Percentiles rank a stretch among this genome's conserved stretches.
Conservation (phyloP, 2,329 filamentous ascomycete species). For the Didymella segeticola region DNA sequence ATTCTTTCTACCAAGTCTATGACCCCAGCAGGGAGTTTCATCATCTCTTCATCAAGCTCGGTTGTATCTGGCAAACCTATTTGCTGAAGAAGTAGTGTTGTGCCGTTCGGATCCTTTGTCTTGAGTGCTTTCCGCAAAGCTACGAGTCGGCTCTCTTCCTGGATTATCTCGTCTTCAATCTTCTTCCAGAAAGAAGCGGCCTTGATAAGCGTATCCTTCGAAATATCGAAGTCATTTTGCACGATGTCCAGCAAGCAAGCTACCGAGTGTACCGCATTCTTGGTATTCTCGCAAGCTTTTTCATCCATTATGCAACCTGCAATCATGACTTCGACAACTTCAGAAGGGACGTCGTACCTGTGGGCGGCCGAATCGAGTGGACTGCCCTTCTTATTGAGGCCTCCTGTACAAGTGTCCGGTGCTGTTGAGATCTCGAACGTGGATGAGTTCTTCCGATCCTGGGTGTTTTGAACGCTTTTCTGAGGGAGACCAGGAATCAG, state of each 20-base stretch:
- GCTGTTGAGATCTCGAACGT: background rate
- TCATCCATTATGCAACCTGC: slow-evolving; percentile 34
- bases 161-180: slow-evolving; percentile 30
- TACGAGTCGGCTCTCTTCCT: slow-evolving; percentile 33
- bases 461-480: background rate
- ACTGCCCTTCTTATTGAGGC: background rate
- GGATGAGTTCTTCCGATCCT: background rate
- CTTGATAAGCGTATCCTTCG: slow-evolving; percentile 21
- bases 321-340: slow-evolving; percentile 35
- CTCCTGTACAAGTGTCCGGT: background rate
- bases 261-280: slow-evolving; percentile 26
- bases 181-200: slow-evolving; percentile 29
- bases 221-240: slow-evolving; percentile 13
- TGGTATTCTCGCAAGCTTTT: slow-evolving; percentile 17
- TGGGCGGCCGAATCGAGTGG: background rate
- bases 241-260: slow-evolving; percentile 29
- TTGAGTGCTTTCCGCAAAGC: slow-evolving; percentile 32
- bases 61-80: slow-evolving; percentile 33
- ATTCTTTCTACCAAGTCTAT: slow-evolving; percentile 35
- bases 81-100: slow-evolving; percentile 29
- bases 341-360: slow-evolving; percentile 15
- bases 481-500: slow-evolving; percentile 19
- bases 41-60: slow-evolving; percentile 39
- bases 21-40: slow-evolving; percentile 28
- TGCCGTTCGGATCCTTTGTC: slow-evolving; percentile 35